These are phyloP conservation scores for Epichloe gansuensis DNA, from an alignment of 2,329 filamentous ascomycete genomes.

Conservation along the genomic window DNA sequence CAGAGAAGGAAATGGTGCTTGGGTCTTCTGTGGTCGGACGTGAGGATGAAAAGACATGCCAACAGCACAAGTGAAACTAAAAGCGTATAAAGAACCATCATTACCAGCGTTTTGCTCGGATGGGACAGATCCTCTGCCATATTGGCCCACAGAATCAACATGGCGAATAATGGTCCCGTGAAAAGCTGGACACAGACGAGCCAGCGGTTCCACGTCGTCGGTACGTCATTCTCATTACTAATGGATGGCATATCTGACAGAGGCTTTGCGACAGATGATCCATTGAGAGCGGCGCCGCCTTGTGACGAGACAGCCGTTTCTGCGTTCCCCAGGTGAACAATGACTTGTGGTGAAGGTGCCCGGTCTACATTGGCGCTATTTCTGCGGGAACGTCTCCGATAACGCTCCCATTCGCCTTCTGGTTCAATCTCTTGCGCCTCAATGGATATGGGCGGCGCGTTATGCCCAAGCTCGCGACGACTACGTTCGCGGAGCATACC, in stretches of 20 bases:
- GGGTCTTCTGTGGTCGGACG: slow-evolving; percentile 53
- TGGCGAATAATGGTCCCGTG: slow-evolving; percentile 73
- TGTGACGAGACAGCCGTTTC: slow-evolving; percentile 9
- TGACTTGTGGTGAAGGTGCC: slow-evolving; percentile 5
- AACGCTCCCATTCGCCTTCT: slow-evolving; percentile 49
- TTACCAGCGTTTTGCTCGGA: slow-evolving; percentile 38
- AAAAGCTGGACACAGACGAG: slow-evolving; percentile 76
- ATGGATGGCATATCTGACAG: slow-evolving; percentile 21
- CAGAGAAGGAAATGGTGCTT: slow-evolving; percentile 69
- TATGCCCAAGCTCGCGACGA: slow-evolving; percentile 17
- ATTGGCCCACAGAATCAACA: slow-evolving; percentile 64
- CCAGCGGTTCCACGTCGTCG: slow-evolving; percentile 78
- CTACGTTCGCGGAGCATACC: slow-evolving; percentile 18
- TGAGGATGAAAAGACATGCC: slow-evolving; percentile 53
- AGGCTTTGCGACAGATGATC: slow-evolving; percentile 13
- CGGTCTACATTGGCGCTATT: slow-evolving; percentile 11
- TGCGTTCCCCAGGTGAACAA: slow-evolving; percentile 10
- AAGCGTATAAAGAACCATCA: slow-evolving; percentile 51
- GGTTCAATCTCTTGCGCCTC: slow-evolving; percentile 23
- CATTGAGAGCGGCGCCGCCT: not conserved
- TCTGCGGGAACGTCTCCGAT: slow-evolving; percentile 34
- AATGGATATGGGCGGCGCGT: slow-evolving; percentile 23
- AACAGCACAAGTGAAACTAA: slow-evolving; percentile 57
- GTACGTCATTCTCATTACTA: slow-evolving; percentile 25
- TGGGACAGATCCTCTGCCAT: slow-evolving; percentile 44